Conservation (phyloP, 2,329 filamentous ascomycete genomes). For the Trichoderma breve region DNA sequence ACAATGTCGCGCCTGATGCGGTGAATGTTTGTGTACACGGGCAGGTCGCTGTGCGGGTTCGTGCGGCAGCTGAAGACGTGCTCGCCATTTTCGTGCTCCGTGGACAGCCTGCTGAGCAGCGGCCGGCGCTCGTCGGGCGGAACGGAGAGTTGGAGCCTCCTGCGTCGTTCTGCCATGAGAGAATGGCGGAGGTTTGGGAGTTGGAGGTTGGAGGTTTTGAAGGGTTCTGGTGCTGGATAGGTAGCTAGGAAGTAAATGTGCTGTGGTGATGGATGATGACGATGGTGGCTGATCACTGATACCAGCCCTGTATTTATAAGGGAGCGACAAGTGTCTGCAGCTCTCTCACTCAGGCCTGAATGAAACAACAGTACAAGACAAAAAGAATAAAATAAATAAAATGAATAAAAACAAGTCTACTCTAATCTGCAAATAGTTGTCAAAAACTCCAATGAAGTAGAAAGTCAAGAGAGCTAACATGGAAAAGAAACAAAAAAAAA, state of each 20-base stretch:
- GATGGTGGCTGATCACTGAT: not conserved
- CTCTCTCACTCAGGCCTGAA: not conserved
- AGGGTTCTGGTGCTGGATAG: not conserved
- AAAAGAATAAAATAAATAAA: not conserved
- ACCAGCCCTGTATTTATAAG: not conserved
- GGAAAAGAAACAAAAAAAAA: not conserved
- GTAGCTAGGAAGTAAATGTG: not conserved
- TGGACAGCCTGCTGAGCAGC: conserved; percentile 35
- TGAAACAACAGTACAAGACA: not conserved
- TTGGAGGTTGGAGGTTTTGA: not conserved
- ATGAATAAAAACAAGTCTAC: not conserved
- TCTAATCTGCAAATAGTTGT: not conserved
- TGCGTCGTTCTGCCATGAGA: conserved; percentile 26
- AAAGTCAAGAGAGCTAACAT: not conserved
- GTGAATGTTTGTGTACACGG: conserved; percentile 77
- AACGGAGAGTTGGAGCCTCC: conserved; percentile 34
- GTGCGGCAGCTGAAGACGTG: conserved; percentile 52
- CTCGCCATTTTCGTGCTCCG: conserved; percentile 32
- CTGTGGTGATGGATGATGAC: not conserved
- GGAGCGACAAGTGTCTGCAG: not conserved
- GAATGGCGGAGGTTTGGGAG: not conserved
- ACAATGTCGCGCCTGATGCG: conserved; percentile 63
- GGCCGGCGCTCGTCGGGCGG: conserved; percentile 36
- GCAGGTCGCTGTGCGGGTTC: conserved; percentile 61
- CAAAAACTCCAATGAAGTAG: not conserved